Percentiles rank a stretch among this genome's conserved stretches.
phyloP scores from a whole-genome alignment of 2,329 filamentous ascomycete genomes.

The Lasiodiplodia citricola region DNA sequence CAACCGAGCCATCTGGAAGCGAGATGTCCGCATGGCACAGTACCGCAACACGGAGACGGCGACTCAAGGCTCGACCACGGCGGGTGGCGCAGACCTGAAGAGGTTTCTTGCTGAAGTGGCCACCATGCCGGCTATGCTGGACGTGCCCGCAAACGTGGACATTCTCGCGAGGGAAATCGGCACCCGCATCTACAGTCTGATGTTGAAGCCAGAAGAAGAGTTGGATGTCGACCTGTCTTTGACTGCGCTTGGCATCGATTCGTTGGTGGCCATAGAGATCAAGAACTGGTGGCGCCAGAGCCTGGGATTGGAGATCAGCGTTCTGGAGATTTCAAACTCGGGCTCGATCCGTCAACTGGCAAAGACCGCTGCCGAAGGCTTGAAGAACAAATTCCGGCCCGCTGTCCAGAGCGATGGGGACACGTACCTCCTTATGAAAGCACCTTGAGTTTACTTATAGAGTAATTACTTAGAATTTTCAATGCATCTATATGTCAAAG shows the following conservation, averaged over 20 bases:
- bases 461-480: too few species aligned
- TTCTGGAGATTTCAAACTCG: slow-evolving; percentile 32
- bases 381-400: too few species aligned
- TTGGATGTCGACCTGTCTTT: slow-evolving; percentile 29
- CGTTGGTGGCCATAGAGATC: slow-evolving; percentile 45
- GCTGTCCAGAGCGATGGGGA: too few species aligned
- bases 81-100: slow-evolving; percentile 26
- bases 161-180: slow-evolving; percentile 34
- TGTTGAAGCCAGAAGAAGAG: slow-evolving; percentile 33
- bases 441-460: too few species aligned
- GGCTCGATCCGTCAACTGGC: too few species aligned
- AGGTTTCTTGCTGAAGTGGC: slow-evolving; percentile 27
- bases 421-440: too few species aligned
- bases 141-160: slow-evolving; percentile 10
- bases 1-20: slow-evolving; percentile 32
- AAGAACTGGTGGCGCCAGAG: slow-evolving; percentile 45
- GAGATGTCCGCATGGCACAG: slow-evolving; percentile 33
- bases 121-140: slow-evolving; percentile 28
- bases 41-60: slow-evolving; percentile 31
- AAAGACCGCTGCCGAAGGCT: too few species aligned
- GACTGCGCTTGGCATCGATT: slow-evolving; percentile 40
- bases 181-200: slow-evolving; percentile 29
- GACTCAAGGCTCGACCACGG: background rate
- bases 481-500: too few species aligned
- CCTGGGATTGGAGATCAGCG: slow-evolving; percentile 38